A percentile compares a stretch with the other conserved stretches of the same genome.
These are phyloP conservation scores for Asterophora parasitica DNA, from an alignment of 768 basidiomycete species.

Conservation along the genomic window DNA sequence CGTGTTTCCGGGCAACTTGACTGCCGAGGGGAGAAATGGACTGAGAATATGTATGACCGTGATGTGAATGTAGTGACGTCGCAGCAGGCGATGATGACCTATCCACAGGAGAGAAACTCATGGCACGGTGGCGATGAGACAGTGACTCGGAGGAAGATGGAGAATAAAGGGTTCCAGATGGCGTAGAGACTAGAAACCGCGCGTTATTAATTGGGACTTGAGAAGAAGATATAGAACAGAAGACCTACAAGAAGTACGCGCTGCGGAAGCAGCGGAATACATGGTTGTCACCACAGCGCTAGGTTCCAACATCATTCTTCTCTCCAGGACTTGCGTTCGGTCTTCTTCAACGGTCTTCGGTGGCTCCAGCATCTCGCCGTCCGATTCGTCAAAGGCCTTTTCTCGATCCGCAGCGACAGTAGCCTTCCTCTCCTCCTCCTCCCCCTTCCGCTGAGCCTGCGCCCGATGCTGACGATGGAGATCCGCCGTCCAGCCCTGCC, in stretches of 20 bases:
- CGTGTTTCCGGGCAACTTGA: conserved; percentile 3
- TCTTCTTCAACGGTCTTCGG: conserved; percentile 16
- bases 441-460: conserved; percentile 13
- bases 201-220: neutral
- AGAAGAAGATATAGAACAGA: neutral
- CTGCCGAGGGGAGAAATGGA: conserved; percentile 10
- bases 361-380: conserved; percentile 6
- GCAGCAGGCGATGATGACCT: conserved; percentile 20
- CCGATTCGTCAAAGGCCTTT: neutral
- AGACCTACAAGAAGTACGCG: conserved; percentile 2
- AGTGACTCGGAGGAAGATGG: conserved; percentile 31
- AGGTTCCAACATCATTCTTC: conserved; percentile 26
- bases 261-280: neutral
- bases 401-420: conserved; percentile 3
- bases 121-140: conserved; percentile 8
- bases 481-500: conserved; percentile 65
- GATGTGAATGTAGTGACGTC: conserved; percentile 15
- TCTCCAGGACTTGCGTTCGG: conserved; percentile 16
- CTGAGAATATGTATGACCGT: conserved; percentile 15
- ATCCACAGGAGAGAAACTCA: conserved; percentile 24
- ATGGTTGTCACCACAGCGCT: conserved; percentile 23
- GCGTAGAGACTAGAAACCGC: conserved; percentile 8
- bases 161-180: conserved; percentile 23
- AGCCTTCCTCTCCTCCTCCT: conserved; percentile 8
- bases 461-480: conserved; percentile 31